Percentiles rank a stretch among this genome's conserved stretches.
Evolutionary conservation across 2,329 filamentous ascomycete genomes (phyloP).

Genomic region (Fusarium pilosicola): DNA sequence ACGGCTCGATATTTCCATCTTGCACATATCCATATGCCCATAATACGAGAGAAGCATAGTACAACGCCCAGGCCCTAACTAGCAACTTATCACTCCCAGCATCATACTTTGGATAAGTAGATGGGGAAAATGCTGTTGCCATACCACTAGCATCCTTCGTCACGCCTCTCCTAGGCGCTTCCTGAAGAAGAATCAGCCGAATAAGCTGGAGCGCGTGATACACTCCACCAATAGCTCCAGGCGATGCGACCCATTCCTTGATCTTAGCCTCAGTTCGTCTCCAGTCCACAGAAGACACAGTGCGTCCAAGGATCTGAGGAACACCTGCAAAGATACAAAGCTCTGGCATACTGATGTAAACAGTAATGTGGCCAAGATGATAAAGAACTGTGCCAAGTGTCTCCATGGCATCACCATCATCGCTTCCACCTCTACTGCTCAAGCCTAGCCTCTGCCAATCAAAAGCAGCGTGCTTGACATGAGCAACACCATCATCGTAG

Average conservation of each 20-base stretch:
- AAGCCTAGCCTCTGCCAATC: slow-evolving; percentile 43
- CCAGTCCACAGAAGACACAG: slow-evolving; percentile 43
- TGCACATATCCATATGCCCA: slow-evolving; percentile 45
- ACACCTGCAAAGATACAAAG: slow-evolving; percentile 45
- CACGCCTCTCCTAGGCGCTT: slow-evolving; percentile 26
- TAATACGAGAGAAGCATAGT: slow-evolving; percentile 43
- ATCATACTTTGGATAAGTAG: slow-evolving; percentile 39
- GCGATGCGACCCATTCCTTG: slow-evolving; percentile 44
- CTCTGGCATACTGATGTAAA: slow-evolving; percentile 45
- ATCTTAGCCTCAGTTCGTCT: slow-evolving; percentile 44
- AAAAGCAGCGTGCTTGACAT: slow-evolving; percentile 43
- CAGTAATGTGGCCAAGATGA: slow-evolving; percentile 43
- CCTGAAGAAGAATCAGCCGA: slow-evolving; percentile 40
- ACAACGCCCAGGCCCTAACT: slow-evolving; percentile 41
- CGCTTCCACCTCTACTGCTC: slow-evolving; percentile 41
- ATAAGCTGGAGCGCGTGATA: slow-evolving; percentile 44
- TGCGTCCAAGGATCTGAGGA: slow-evolving; percentile 42
- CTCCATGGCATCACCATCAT: slow-evolving; percentile 44
- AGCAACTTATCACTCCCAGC: slow-evolving; percentile 41
- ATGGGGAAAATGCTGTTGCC: slow-evolving; percentile 28
- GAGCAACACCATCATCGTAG: slow-evolving; percentile 43
- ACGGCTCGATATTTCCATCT: slow-evolving; percentile 43
- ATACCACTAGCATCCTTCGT: slow-evolving; percentile 20
- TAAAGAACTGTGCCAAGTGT: slow-evolving; percentile 43
- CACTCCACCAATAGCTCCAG: slow-evolving; percentile 43